Evolutionary conservation across 2,329 filamentous ascomycete genomes (phyloP), one percentile per base, ranked within the genome.

Genomic region (Cladosporium cucumerinum): DNA sequence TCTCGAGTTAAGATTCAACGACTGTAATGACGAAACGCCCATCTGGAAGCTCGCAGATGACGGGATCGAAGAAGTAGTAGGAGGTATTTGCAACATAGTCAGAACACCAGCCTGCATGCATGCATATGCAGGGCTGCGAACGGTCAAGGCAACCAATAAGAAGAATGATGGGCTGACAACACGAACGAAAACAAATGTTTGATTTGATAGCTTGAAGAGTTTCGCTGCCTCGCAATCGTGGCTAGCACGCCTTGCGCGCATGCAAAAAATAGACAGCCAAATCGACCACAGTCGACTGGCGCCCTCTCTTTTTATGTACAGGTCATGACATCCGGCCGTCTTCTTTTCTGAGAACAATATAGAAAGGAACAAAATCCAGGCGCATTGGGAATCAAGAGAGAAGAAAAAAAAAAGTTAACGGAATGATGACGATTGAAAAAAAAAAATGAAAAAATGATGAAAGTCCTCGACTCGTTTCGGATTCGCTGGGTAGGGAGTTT

Each of bases 311-410:
- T 28, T 58, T 58, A 46, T 58, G 55, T 58, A 58, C 55, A 58
- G 51, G 51, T 54, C 51, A 54, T 54, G 32, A 54, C 55, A 58
- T 58, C 55, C 36, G 55, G 55, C 55, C 55, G 36, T 58, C 32
- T 58, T 58, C 11, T 30, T 57, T 57, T 57, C 32, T 34, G 32
- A 8, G 28, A 10, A 30, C 28, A 8, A 30, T 30, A 8, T 25
- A 6, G 28, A 18, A 14, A 21, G 12, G 21, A 57, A 26, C n/a
- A 34, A 25, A 46, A 58, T 58, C 55, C 32, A 58, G 55, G 32
- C 34, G 55, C 55, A 36, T 58, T 58, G 55, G 55, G 55, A 58
- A 58, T 58, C 55, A 46, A 52, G 23, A 60, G 12, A 64, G 52
- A 12, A 43, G 28, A 51, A 14, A 8, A 64, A 57, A 12, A 43